Conservation (phyloP, 352 stramenopile species). For the Globisporangium spiculum region DNA sequence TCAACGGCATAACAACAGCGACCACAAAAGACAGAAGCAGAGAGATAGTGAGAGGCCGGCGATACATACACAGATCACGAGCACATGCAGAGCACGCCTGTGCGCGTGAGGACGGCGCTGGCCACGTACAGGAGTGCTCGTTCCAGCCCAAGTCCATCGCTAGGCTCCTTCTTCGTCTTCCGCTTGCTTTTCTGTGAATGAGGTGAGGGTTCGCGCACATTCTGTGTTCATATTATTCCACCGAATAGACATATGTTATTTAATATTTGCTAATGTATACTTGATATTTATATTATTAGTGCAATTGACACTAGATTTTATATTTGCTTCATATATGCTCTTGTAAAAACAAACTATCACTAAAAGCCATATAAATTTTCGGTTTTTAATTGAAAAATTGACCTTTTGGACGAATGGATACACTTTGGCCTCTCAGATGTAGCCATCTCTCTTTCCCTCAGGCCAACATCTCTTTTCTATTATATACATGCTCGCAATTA, state of each 20-base stretch:
- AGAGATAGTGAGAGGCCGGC: neutral
- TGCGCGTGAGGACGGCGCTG: too few relatives aligned
- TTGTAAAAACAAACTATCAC: too few relatives aligned
- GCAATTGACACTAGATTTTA: neutral
- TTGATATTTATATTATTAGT: neutral
- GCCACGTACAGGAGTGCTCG: slow-evolving; percentile 76
- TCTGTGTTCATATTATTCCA: neutral
- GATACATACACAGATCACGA: neutral
- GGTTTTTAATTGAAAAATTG: too few relatives aligned
- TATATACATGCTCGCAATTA: neutral
- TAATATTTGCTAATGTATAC: neutral
- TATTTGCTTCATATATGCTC: neutral
- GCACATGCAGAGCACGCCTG: neutral
- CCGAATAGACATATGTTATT: neutral
- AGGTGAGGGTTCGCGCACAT: neutral
- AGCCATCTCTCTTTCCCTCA: neutral
- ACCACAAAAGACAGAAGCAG: neutral
- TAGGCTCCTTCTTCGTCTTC: neutral
- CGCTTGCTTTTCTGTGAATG: neutral
- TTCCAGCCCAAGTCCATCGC: slow-evolving; percentile 64
- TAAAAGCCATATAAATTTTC: too few relatives aligned
- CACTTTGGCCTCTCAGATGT: neutral
- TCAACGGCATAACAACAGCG: neutral
- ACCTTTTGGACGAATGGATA: neutral
- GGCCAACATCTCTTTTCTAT: neutral